Percentiles rank a stretch among this genome's conserved stretches.
Evolutionary conservation across 345 rosid genomes (phyloP).

Genomic region (Citrus glauca): DNA sequence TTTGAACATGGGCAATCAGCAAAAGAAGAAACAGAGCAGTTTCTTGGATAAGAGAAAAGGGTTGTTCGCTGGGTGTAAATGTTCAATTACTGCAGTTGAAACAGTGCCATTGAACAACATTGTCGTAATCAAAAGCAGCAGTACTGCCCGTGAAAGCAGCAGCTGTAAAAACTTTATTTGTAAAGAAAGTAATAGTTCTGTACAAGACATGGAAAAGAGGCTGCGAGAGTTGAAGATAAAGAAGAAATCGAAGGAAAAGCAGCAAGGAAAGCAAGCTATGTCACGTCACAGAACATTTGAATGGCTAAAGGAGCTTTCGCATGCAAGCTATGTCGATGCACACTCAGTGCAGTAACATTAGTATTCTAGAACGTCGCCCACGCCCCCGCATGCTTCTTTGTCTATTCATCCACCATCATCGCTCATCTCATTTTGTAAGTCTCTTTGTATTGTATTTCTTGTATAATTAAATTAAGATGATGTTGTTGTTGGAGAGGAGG

Average conservation of each 20-base stretch:
- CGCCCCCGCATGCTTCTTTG: constrained; percentile 24
- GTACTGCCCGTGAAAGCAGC: constrained; percentile 3
- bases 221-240: constrained; percentile 29
- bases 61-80: constrained; percentile 55
- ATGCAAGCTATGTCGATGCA: constrained; percentile 45
- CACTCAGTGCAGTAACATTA: background rate
- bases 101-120: constrained; percentile 35
- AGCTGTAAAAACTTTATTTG: background rate
- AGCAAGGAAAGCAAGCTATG: constrained; percentile 46
- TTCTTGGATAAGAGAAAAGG: constrained; percentile 32
- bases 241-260: constrained; percentile 41
- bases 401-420: constrained; percentile 18
- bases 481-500: background rate
- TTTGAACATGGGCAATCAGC: constrained; percentile 11
- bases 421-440: constrained; percentile 2
- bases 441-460: background rate
- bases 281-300: constrained; percentile 79
- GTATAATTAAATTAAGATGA: background rate
- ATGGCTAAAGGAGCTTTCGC: constrained; percentile 83
- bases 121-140: constrained; percentile 17
- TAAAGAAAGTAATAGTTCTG: background rate
- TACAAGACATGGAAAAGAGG: constrained; percentile 26
- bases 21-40: constrained; percentile 14
- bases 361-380: background rate
- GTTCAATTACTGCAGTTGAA: constrained; percentile 56